phyloP scores from a whole-genome alignment of 805 yeast species.

The Starmerella powellii region DNA sequence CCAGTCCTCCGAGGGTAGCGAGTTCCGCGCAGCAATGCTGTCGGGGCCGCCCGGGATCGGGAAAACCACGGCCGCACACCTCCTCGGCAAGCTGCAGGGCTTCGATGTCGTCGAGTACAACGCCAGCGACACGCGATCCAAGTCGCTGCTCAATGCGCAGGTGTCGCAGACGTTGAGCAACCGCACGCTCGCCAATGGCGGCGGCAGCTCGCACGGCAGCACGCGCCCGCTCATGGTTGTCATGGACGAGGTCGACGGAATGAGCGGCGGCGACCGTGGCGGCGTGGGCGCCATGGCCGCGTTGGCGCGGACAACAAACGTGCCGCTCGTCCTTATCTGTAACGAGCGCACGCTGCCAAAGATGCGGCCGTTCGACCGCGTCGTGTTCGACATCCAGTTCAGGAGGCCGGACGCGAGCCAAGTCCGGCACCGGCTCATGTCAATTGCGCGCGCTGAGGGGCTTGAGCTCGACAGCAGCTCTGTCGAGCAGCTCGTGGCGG shows the following conservation, averaged over 20 bases:
- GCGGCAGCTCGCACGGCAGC: no score
- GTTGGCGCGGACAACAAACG: conserved; percentile 69
- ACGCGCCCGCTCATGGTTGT: conserved; percentile 61
- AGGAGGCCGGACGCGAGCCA: conserved; percentile 78
- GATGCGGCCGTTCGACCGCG: conserved; percentile 89
- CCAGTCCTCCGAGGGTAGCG: conserved; percentile 48
- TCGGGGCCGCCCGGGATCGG: conserved; percentile 95
- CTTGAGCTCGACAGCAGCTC: conserved; percentile 67
- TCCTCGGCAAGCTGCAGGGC: conserved; percentile 66
- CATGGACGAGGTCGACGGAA: conserved; percentile 99
- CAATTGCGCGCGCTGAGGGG: conserved; percentile 78
- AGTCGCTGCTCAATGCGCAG: conserved; percentile 54
- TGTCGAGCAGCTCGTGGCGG: conserved; percentile 70
- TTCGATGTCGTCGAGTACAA: conserved; percentile 75
- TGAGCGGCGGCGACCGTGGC: conserved; percentile 98
- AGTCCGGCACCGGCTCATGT: conserved; percentile 71
- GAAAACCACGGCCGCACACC: conserved; percentile 81
- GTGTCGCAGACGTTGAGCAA: conserved; percentile 64
- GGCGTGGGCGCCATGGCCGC: conserved; percentile 92
- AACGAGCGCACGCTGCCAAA: conserved; percentile 87
- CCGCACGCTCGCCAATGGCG: conserved; percentile 71
- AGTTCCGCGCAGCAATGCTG: conserved; percentile 70
- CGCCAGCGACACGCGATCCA: conserved; percentile 82
- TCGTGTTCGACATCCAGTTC: conserved; percentile 67
- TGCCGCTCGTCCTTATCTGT: conserved; percentile 87